Conservation (phyloP, 2,329 filamentous ascomycete genomes). For the Karstenula rhodostoma region DNA sequence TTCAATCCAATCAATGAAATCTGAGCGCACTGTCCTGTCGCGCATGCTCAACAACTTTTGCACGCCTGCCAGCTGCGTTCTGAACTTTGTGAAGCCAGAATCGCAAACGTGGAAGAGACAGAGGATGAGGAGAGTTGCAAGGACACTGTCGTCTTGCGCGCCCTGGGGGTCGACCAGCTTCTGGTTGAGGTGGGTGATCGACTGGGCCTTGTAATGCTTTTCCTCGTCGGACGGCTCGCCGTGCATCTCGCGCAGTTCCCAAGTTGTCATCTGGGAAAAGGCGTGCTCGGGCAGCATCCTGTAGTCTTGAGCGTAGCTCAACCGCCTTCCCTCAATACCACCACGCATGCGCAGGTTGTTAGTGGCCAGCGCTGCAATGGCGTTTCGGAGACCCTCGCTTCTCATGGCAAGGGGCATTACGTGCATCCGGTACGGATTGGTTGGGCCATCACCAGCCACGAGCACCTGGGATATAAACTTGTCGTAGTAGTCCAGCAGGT, state of each 20-base stretch:
- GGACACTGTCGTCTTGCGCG: constrained; percentile 83
- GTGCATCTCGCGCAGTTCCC: constrained; percentile 50
- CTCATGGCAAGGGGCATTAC: constrained; percentile 78
- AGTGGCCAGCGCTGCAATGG: constrained; percentile 85
- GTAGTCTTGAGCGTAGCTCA: constrained; percentile 41
- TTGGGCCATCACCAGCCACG: constrained; percentile 84
- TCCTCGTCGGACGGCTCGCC: constrained; percentile 75
- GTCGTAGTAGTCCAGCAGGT: constrained; percentile 92
- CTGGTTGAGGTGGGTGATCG: constrained; percentile 82
- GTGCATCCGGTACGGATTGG: constrained; percentile 84
- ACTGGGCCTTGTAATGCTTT: constrained; percentile 82
- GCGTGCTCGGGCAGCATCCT: constrained; percentile 47
- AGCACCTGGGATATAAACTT: constrained; percentile 91
- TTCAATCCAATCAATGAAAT: constrained; percentile 88
- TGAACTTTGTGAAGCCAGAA: constrained; percentile 90
- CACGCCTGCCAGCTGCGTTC: constrained; percentile 90
- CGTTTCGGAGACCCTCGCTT: constrained; percentile 87
- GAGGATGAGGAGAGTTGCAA: constrained; percentile 85
- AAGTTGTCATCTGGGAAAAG: constrained; percentile 47
- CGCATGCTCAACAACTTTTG: constrained; percentile 87
- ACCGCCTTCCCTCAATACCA: constrained; percentile 61
- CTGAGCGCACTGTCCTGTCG: constrained; percentile 65
- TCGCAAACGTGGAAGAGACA: constrained; percentile 95
- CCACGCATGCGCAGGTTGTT: constrained; percentile 90
- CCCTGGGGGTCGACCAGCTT: constrained; percentile 79